Evolutionary conservation across 2,329 filamentous ascomycete genomes (phyloP), one percentile per base, ranked within the genome.

Genomic region (Exutisphaerella laricina): DNA sequence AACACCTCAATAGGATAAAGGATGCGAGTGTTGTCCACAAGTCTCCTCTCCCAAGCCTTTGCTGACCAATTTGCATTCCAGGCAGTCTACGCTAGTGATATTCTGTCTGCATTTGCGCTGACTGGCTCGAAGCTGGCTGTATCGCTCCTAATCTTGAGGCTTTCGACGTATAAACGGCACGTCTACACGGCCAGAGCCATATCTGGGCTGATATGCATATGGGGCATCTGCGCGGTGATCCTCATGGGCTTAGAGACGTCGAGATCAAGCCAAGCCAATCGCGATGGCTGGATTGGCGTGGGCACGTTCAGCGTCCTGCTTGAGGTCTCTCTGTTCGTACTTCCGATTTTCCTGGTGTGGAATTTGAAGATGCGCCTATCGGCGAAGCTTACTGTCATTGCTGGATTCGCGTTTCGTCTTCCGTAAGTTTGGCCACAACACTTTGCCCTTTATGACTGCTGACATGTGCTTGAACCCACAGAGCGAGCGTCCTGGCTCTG

Each of bases 321-420:
- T 10, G 48, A 51, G 29, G 29, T 43, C 3, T 34, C 39, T 14
- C 35, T 48, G 12, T 43, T 51, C 14, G 30, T 42, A 8, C 41
- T 51, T 4, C 48, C 48, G 13, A 32, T 45, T 18, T 51, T 36
- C 26, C 29, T 51, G 12, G 48, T 51, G 8, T 48, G 41, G 45
- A 30, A 34, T 28, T 34, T 51, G 14, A 39, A 51, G 10, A 43
- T 51, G 32, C 36, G 32, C 5, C 34, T 48, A 10, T 41, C 45
- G 3, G 39, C 45, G 4, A 51, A 51, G 20, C 26, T 43, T 8
- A 48, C 45, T 2, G 41, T 51, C 5, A 21, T 51, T 10, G 25
- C 37, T 25, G 48, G 48, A 4, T 51, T 51, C 28, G 45, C 45
- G 3, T 51, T 51, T 18, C 48, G 48, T 6, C 40, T 51, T 12